These are phyloP conservation scores for Alternaria sp. DNA, from an alignment of 2,329 filamentous ascomycete genomes.

Conservation along the genomic window DNA sequence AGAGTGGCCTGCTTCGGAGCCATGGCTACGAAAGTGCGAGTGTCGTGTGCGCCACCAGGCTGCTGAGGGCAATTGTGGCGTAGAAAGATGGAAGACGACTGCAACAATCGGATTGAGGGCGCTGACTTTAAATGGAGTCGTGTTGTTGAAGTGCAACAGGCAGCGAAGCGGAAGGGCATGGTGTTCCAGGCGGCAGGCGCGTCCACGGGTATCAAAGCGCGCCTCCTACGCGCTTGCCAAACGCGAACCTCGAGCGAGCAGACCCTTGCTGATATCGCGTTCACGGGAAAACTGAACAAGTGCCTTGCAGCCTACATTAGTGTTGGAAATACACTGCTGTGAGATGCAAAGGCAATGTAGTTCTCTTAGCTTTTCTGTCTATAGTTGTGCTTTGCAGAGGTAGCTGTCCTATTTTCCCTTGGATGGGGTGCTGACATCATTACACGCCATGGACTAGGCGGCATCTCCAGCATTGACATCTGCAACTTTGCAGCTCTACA, in stretches of 20 bases:
- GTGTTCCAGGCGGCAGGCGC: conserved; percentile 22
- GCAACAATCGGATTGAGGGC: conserved; percentile 8
- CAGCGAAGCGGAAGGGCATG: conserved; percentile 41
- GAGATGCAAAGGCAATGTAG: neutral
- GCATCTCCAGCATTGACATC: conserved; percentile 10
- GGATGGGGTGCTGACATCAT: conserved; percentile 36
- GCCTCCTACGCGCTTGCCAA: conserved; percentile 29
- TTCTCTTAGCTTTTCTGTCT: neutral
- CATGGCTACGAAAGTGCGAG: conserved; percentile 44
- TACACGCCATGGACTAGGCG: conserved; percentile 23
- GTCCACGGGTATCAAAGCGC: conserved; percentile 19
- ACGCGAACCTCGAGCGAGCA: conserved; percentile 22
- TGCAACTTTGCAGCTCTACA: conserved; percentile 1
- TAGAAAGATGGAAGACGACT: conserved; percentile 6
- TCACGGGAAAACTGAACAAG: neutral
- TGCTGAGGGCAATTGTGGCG: conserved; percentile 7
- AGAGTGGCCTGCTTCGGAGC: conserved; percentile 77
- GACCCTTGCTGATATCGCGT: conserved; percentile 19
- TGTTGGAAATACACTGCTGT: neutral
- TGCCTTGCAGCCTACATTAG: neutral
- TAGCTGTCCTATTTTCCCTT: neutral
- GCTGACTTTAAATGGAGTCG: conserved; percentile 8
- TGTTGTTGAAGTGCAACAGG: conserved; percentile 18
- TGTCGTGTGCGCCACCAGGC: conserved; percentile 12
- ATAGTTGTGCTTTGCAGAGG: neutral